Conservation (phyloP, 2,329 filamentous ascomycete species). For the Arthrobotrys megalospora region DNA sequence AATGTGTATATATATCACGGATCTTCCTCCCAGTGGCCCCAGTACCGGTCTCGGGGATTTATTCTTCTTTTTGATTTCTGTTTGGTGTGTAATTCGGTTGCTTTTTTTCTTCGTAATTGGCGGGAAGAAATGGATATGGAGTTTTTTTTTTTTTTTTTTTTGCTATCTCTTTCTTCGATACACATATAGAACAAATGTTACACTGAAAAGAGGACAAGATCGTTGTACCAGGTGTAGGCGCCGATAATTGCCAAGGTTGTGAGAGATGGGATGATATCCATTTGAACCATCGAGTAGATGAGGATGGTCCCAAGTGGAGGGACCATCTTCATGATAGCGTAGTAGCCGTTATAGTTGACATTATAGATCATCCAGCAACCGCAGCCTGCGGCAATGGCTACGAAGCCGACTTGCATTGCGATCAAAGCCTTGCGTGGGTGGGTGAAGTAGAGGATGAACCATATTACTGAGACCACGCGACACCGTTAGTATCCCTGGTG, state of each 20-base stretch:
- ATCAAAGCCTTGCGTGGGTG: conserved; percentile 70
- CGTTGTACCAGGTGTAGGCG: conserved; percentile 70
- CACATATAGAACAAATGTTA: conserved; percentile 4
- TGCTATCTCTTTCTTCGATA: conserved; percentile 5
- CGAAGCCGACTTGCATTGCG: conserved; percentile 75
- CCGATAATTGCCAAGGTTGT: conserved; percentile 71
- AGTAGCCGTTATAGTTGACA: conserved; percentile 84
- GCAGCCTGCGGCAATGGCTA: conserved; percentile 73
- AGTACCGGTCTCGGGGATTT: neutral
- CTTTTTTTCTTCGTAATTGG: conserved; percentile 10
- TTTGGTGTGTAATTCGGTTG: conserved; percentile 19
- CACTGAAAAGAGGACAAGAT: conserved; percentile 62
- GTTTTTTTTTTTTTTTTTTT: neutral
- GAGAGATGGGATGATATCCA: conserved; percentile 79
- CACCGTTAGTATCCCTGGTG: conserved; percentile 17
- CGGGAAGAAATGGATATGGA: conserved; percentile 6
- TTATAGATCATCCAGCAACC: conserved; percentile 87
- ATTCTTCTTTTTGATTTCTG: neutral
- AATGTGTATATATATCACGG: conserved; percentile 40
- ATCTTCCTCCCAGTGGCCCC: conserved; percentile 1
- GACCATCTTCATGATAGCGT: conserved; percentile 90
- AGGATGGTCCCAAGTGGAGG: conserved; percentile 91
- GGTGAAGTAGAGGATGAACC: conserved; percentile 73
- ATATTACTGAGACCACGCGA: conserved; percentile 70
- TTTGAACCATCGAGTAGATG: conserved; percentile 93